These are phyloP conservation scores for Pichia terricola DNA, from an alignment of 1,139 yeast species.

Conservation along the genomic window DNA sequence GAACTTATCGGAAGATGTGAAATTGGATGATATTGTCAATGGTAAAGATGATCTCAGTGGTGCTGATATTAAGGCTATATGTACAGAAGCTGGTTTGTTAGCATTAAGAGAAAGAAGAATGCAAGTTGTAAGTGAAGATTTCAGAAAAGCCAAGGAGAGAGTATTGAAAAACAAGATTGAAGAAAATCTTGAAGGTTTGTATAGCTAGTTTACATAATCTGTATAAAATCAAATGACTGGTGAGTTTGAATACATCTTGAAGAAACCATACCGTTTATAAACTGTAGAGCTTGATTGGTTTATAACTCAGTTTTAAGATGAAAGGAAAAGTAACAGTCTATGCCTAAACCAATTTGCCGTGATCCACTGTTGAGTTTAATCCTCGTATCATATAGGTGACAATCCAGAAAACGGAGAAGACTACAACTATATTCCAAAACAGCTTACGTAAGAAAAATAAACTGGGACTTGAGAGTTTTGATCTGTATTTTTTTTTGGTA, in stretches of 20 bases:
- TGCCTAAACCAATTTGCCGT: too few species aligned
- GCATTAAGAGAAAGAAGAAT: constrained; percentile 96
- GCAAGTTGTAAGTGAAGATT: constrained; percentile 95
- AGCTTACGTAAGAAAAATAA: too few species aligned
- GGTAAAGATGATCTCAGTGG: constrained; percentile 95
- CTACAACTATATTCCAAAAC: too few species aligned
- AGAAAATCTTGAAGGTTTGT: constrained; percentile 91
- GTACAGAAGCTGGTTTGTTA: constrained; percentile 70
- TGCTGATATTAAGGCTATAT: constrained; percentile 96
- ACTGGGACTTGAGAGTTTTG: too few species aligned
- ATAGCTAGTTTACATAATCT: constrained; percentile 40
- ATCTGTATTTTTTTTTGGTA: too few species aligned
- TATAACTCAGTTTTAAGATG: too few species aligned
- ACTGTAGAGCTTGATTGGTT: too few species aligned
- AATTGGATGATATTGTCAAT: constrained; percentile 80
- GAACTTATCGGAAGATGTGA: constrained; percentile 83
- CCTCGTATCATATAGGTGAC: too few species aligned
- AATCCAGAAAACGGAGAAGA: too few species aligned
- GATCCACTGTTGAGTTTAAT: too few species aligned
- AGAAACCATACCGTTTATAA: too few species aligned
- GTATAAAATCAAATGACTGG: not conserved
- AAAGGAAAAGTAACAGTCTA: too few species aligned
- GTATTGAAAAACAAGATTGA: constrained; percentile 96
- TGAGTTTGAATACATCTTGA: not conserved
- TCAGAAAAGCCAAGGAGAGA: constrained; percentile 90